A percentile compares a stretch with the other conserved stretches of the same genome.
These are phyloP conservation scores for Pyronema omphalodes DNA, from an alignment of 495 filamentous ascomycete genomes.

Conservation along the genomic window DNA sequence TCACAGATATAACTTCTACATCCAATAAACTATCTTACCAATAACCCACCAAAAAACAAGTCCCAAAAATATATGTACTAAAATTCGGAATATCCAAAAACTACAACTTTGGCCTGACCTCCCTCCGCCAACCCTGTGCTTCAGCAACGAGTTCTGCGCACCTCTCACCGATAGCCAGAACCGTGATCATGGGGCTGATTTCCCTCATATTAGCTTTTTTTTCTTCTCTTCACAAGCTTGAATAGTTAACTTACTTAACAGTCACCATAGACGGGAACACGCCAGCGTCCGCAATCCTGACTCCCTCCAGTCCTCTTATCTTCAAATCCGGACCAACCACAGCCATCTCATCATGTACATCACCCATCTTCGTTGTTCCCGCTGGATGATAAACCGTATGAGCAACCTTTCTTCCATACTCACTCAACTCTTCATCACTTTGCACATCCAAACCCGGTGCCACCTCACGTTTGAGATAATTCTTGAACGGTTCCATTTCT, in stretches of 20 bases:
- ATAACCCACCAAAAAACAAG: too few species aligned
- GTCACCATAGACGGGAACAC: slow-evolving; percentile 39
- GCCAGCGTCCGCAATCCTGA: slow-evolving; percentile 49
- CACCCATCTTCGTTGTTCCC: slow-evolving; percentile 76
- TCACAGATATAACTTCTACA: too few species aligned
- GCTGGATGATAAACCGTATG: slow-evolving; percentile 79
- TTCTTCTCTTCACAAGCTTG: neutral
- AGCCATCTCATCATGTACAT: slow-evolving; percentile 41
- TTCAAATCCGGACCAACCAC: slow-evolving; percentile 39
- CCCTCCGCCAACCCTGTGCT: slow-evolving; percentile 14
- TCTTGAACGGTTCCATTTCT: slow-evolving; percentile 49
- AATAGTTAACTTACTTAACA: neutral
- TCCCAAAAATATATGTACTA: too few species aligned
- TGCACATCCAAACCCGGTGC: slow-evolving; percentile 51
- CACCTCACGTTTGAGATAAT: slow-evolving; percentile 64
- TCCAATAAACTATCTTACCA: too few species aligned
- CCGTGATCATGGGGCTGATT: slow-evolving; percentile 32
- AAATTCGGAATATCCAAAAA: neutral
- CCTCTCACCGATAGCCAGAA: slow-evolving; percentile 41
- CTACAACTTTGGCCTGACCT: slow-evolving; percentile 1
- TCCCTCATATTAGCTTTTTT: neutral
- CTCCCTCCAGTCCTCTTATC: slow-evolving; percentile 35
- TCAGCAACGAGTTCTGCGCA: slow-evolving; percentile 38
- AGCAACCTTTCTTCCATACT: slow-evolving; percentile 55
- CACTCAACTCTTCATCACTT: slow-evolving; percentile 50